phyloP scores from a whole-genome alignment of 805 yeast species.

The Jamesozyma spencerorum region DNA sequence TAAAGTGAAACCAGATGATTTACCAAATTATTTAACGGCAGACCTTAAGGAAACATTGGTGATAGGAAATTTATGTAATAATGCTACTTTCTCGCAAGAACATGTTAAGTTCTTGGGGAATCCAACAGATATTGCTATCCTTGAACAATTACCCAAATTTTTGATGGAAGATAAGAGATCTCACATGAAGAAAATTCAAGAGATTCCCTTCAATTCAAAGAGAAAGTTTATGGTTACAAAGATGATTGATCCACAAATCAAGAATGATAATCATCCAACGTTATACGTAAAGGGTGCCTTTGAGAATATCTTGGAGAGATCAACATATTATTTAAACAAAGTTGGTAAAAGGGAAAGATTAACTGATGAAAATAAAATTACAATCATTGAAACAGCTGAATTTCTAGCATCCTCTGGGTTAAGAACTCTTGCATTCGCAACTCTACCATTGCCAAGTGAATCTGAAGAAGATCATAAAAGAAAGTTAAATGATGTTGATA shows the following conservation, averaged over 20 bases:
- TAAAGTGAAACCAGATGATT: constrained; percentile 34
- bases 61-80: constrained; percentile 67
- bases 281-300: constrained; percentile 84
- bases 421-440: constrained; percentile 74
- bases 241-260: constrained; percentile 46
- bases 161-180: constrained; percentile 64
- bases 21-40: constrained; percentile 38
- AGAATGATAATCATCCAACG: constrained; percentile 27
- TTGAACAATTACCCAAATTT: constrained; percentile 64
- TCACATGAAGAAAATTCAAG: constrained; percentile 48
- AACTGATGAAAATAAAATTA: constrained; percentile 38
- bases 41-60: constrained; percentile 51
- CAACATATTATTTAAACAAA: constrained; percentile 47
- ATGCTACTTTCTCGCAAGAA: constrained; percentile 59
- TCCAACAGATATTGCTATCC: constrained; percentile 88
- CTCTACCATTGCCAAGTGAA: constrained; percentile 26
- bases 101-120: constrained; percentile 73
- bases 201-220: constrained; percentile 74
- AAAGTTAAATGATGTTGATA: constrained; percentile 32
- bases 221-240: constrained; percentile 85
- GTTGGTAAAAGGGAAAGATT: constrained; percentile 53
- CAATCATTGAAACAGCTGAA: constrained; percentile 48
- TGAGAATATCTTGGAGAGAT: constrained; percentile 57
- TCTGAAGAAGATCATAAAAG: constrained; percentile 26
- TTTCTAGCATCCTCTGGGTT: constrained; percentile 72